Evolutionary conservation across 2,329 filamentous ascomycete species (phyloP).

Genomic region (Colletotrichum coccodes): DNA sequence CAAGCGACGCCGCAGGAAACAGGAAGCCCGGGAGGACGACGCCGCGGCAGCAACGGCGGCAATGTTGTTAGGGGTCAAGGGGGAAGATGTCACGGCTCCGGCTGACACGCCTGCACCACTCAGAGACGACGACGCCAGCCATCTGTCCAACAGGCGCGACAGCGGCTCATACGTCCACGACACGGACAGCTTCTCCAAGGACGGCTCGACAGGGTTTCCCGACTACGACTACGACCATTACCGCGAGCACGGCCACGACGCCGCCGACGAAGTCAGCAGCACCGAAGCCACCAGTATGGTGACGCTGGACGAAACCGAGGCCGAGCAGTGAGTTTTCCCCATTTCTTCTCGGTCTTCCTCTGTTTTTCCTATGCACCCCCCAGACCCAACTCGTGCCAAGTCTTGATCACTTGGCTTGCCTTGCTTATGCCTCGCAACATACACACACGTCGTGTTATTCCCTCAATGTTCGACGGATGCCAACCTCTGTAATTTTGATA

Average conservation of each 20-base stretch:
- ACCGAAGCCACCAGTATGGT: constrained; percentile 11
- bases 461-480: neutral
- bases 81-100: constrained; percentile 26
- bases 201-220: constrained; percentile 28
- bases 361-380: neutral
- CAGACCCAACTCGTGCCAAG: neutral
- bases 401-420: neutral
- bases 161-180: constrained; percentile 47
- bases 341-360: neutral
- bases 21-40: constrained; percentile 50
- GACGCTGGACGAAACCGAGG: constrained; percentile 12
- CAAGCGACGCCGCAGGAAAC: constrained; percentile 60
- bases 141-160: constrained; percentile 49
- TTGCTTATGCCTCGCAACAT: neutral
- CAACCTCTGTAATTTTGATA: neutral
- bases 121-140: constrained; percentile 41
- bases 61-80: constrained; percentile 31
- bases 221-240: constrained; percentile 13
- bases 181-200: constrained; percentile 12
- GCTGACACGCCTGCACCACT: constrained; percentile 34
- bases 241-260: neutral
- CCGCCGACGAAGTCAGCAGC: constrained; percentile 11
- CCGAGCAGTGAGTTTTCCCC: constrained; percentile 5
- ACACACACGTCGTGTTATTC: neutral
- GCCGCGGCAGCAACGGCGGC: constrained; percentile 35